Evolutionary conservation across 306 rosid genomes (phyloP).

Genomic region (Gastrolobium bilobum): DNA sequence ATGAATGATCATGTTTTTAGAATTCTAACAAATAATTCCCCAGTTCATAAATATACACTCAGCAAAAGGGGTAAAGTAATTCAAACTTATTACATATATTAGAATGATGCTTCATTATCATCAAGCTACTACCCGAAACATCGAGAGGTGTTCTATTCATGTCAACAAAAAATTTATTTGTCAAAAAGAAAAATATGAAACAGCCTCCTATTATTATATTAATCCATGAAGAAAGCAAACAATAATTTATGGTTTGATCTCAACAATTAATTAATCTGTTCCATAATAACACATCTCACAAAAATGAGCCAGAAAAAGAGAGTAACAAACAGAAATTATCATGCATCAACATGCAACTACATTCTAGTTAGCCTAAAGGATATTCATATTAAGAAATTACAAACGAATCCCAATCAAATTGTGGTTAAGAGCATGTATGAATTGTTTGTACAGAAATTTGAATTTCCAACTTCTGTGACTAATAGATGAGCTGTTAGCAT

Average conservation of each 20-base stretch:
- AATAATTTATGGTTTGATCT: slow-evolving; percentile 25
- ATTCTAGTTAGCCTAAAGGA: slow-evolving; percentile 35
- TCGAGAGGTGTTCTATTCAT: slow-evolving; percentile 3
- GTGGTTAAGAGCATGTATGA: slow-evolving; percentile 46
- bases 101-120: slow-evolving; percentile 7
- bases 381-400: slow-evolving; percentile 9
- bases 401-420: slow-evolving; percentile 47
- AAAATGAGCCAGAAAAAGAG: slow-evolving; percentile 27
- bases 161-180: neutral
- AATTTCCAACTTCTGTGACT: slow-evolving; percentile 47
- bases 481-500: slow-evolving; percentile 64
- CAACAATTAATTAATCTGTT: slow-evolving; percentile 29
- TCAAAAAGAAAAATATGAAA: slow-evolving; percentile 18
- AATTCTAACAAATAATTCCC: slow-evolving; percentile 1
- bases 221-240: slow-evolving; percentile 30
- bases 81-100: neutral
- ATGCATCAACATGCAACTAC: slow-evolving; percentile 8
- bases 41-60: neutral
- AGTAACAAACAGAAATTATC: slow-evolving; percentile 16
- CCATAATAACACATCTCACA: neutral
- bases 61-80: neutral
- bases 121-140: slow-evolving; percentile 1
- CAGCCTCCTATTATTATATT: slow-evolving; percentile 7
- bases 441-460: slow-evolving; percentile 52
- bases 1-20: neutral